Conservation (phyloP, 1,139 yeast species). For the Diutina siamensis region DNA sequence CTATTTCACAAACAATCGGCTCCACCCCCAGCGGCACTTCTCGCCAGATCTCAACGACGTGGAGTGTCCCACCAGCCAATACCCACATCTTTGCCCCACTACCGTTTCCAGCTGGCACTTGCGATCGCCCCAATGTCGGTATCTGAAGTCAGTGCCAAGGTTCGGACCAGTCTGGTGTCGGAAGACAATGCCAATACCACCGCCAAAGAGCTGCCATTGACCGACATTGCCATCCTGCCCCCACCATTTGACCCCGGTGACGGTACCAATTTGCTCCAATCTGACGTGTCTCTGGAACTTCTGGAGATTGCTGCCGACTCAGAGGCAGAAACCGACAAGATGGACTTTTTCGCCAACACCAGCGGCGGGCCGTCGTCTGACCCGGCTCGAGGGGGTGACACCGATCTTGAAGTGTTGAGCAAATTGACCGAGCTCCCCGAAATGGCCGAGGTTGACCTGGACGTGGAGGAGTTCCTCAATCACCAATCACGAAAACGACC, state of each 20-base stretch:
- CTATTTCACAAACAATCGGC: not conserved
- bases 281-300: constrained; percentile 19
- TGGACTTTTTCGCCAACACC: constrained; percentile 41
- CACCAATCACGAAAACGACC: not conserved
- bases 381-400: constrained; percentile 15
- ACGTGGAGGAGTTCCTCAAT: constrained; percentile 8
- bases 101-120: not conserved
- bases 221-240: constrained; percentile 31
- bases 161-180: constrained; percentile 1
- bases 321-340: constrained; percentile 72
- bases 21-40: not conserved
- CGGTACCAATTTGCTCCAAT: not conserved
- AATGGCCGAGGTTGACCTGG: constrained; percentile 27
- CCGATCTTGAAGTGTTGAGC: constrained; percentile 30
- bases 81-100: not conserved
- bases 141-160: not conserved
- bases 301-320: constrained; percentile 57
- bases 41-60: not conserved
- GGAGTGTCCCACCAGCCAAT: not conserved
- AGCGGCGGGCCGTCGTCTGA: constrained; percentile 9
- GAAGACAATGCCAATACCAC: constrained; percentile 6
- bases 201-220: constrained; percentile 23
- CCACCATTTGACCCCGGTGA: constrained; percentile 20
- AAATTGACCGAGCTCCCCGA: constrained; percentile 32
- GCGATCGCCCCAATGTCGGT: not conserved